phyloP scores from a whole-genome alignment of 345 rosid species.

The Aegle marmelos region DNA sequence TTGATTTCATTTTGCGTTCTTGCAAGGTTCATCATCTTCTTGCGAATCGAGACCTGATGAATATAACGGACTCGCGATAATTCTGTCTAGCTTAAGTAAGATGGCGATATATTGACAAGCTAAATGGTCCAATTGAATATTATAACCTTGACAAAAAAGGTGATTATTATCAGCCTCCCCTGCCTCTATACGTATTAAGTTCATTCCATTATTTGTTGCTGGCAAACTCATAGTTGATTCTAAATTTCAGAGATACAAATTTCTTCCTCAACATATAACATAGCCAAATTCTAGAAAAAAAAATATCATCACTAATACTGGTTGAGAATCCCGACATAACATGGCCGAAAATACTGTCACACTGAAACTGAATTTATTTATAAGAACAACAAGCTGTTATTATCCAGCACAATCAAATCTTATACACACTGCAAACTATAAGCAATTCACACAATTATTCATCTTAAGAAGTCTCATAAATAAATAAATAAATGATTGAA shows the following conservation, averaged over 20 bases:
- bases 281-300: not conserved
- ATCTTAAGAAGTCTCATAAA: slow-evolving; percentile 7
- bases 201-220: not conserved
- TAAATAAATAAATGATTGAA: slow-evolving; percentile 2
- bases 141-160: too few relatives aligned
- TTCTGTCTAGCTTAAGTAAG: not conserved
- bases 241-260: not conserved
- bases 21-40: not conserved
- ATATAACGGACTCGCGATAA: not conserved
- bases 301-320: not conserved
- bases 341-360: too few relatives aligned
- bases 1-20: not conserved
- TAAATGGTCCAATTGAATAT: not conserved
- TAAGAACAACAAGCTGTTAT: slow-evolving; percentile 55
- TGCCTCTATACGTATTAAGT: not conserved
- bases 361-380: not conserved
- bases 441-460: slow-evolving; percentile 29
- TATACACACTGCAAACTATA: not conserved
- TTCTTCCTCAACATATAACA: not conserved
- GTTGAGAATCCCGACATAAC: not conserved
- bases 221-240: not conserved
- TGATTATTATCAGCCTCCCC: not conserved
- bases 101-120: not conserved
- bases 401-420: slow-evolving; percentile 19
- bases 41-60: not conserved